Base-by-base conservation (phyloP, 257 asterid genomes). In the Osmanthus fragrans region DNA sequence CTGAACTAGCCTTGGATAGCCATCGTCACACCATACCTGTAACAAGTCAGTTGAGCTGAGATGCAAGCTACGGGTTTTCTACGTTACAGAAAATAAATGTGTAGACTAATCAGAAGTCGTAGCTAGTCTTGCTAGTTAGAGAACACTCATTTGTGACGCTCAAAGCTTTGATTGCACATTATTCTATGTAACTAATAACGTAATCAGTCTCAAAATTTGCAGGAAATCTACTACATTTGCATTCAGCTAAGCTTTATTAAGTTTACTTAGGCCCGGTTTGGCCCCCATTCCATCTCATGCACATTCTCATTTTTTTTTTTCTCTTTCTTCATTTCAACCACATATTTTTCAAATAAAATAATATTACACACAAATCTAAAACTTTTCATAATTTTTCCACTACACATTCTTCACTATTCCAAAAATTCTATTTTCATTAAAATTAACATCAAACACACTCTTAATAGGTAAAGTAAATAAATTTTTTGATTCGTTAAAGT, bases 11-110 rank as follows among this genome's bases (percentile, higher is more conserved):
- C 99, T 89, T 8, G 99, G 99, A 79, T 89, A 92, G 15, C 99
- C 99, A 73, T 92, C 92, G 16, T 94, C 97, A 60, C 99, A 94
- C 98, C 99, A 94, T 49, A 94, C 93, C 98, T 91, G 96, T 84
- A 76, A 81, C 1, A 77, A 65, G 19, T 9, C 23, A 66, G 73
- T 72, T 23, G 8, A 71, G 72, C 42, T 30, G 69, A 78, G 75
- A 76, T 64, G n/a, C 56, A 47, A 47, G n/a, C 15, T 69, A 74
- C 12, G 7, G 34, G 10, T 36, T n/a, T 66, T 40, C 51, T 29
- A 37, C 16, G 47, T 15, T 13, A 18, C 23, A 69, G 36, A 32
- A 39, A 64, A 19, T 56, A 7, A 30, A 54, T 19, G 11, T 23
- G 2, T 5, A 54, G 3, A 33, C 30, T 15, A 23, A 1, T 21